Evolutionary conservation across 2,329 filamentous ascomycete genomes (phyloP), one percentile per base, ranked within the genome.

Genomic region (Hymenoscyphus linearis): DNA sequence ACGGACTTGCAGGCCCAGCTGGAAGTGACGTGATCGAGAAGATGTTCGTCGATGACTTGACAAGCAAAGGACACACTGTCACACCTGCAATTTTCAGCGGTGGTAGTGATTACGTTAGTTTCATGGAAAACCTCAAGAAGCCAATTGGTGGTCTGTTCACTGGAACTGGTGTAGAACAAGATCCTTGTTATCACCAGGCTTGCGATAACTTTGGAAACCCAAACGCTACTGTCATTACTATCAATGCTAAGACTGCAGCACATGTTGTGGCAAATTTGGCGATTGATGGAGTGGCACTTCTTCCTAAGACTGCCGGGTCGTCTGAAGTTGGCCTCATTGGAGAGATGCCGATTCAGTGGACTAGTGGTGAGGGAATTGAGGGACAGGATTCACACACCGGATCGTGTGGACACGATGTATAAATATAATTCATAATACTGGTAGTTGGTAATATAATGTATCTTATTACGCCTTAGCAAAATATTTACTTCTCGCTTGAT

Each of bases 11-110:
- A 2, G 83, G 82, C 0, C 82, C 83, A 0, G 68, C 77, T 4
- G 85, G 85, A 1, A 85, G 82, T 14, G 82, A 77, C 0, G 76
- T 84, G 63, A 80, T 80, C 12, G 82, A 82, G 70, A 67, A 74
- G 37, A 72, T 82, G 52, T 84, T 84, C 69, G 75, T 80, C 72
- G 65, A 65, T 55, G 59, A 65, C 44, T 16, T 65, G 7, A 62
- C 59, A 1, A 58, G 52, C 14, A 62, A 63, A 18, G 61, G 61
- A 6, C 37, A 60, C 16, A 40, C 18, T 0, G 64, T 64, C 4
- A 63, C 61, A 27, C 61, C 61, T 10, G 61, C 57, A 2, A 31
- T 55, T 4, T 58, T 63, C 25, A 60, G 47, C 36, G 59, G 60
- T n/a, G 60, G 61, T 2, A 61, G 55, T 40, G 63, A 65, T 52